These are phyloP conservation scores for Candida hispaniensis DNA, from an alignment of 805 yeast genomes.

Conservation along the genomic window DNA sequence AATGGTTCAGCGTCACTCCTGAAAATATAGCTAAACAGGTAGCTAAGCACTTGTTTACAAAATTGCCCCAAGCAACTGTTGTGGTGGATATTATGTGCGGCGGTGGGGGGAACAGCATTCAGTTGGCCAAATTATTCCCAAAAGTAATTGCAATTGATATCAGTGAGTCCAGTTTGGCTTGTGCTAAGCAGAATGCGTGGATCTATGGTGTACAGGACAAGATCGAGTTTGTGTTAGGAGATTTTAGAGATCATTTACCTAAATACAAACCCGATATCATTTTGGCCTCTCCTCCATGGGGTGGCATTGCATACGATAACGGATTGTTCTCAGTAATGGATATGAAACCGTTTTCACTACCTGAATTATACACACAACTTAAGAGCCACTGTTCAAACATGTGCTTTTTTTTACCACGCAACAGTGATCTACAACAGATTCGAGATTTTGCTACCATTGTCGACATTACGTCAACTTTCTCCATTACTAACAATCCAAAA, in stretches of 20 bases:
- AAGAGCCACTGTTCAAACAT: slow-evolving; percentile 15
- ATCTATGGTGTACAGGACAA: slow-evolving; percentile 48
- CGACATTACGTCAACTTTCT: no score
- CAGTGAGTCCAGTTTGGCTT: slow-evolving; percentile 19
- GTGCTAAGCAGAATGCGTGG: slow-evolving; percentile 43
- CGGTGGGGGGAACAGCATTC: slow-evolving; percentile 80
- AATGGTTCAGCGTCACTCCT: slow-evolving; percentile 86
- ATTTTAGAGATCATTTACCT: slow-evolving; percentile 34
- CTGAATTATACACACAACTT: slow-evolving; percentile 17
- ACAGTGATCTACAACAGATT: slow-evolving; percentile 19
- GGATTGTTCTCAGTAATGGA: slow-evolving; percentile 18
- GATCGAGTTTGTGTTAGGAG: slow-evolving; percentile 39
- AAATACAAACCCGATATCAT: slow-evolving; percentile 36
- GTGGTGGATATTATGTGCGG: slow-evolving; percentile 71
- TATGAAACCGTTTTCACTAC: slow-evolving; percentile 16
- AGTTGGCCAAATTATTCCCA: slow-evolving; percentile 43
- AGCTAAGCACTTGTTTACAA: slow-evolving; percentile 20
- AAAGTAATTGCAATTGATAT: slow-evolving; percentile 24
- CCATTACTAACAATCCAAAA: no score
- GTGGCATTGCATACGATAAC: slow-evolving; percentile 51
- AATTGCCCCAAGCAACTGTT: slow-evolving; percentile 19
- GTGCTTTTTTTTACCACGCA: slow-evolving; percentile 23
- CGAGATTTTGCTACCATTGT: no score
- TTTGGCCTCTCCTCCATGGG: slow-evolving; percentile 84
- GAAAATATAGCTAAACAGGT: slow-evolving; percentile 52